Evolutionary conservation across 768 basidiomycete species (phyloP).

Genomic region (Punctularia strigosozonata): DNA sequence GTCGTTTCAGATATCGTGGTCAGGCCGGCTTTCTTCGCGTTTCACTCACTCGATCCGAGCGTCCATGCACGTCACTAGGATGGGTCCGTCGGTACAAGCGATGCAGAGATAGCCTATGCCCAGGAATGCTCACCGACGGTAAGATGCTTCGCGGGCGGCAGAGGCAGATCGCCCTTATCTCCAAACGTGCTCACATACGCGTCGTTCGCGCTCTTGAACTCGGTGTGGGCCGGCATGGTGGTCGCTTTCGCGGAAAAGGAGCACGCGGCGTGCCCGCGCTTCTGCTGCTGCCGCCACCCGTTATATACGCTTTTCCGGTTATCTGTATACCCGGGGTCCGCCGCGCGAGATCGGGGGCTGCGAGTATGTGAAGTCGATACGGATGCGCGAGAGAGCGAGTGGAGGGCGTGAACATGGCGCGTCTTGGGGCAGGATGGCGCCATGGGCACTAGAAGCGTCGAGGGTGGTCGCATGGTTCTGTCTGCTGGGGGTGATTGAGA

Average conservation of each 20-base stretch:
- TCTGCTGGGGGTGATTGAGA: not conserved
- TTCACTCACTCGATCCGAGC: constrained; percentile 49
- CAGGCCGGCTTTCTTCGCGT: not conserved
- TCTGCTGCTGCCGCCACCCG: not conserved
- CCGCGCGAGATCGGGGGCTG: not conserved
- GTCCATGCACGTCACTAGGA: constrained; percentile 61
- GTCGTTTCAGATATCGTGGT: not conserved
- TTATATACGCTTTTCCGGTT: not conserved
- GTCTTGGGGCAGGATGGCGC: not conserved
- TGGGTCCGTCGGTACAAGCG: constrained; percentile 1
- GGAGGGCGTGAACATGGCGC: too few species aligned
- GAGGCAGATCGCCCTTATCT: constrained; percentile 26
- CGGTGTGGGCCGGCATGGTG: constrained; percentile 11
- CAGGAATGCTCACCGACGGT: constrained; percentile 19
- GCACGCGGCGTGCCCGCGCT: not conserved
- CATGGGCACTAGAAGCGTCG: too few species aligned
- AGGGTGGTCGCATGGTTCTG: not conserved
- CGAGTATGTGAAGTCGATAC: not conserved
- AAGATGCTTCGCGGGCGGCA: constrained; percentile 31
- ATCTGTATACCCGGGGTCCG: not conserved
- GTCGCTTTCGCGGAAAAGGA: constrained; percentile 1
- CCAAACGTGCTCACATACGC: constrained; percentile 34
- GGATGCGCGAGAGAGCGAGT: too few species aligned
- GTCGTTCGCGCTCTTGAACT: constrained; percentile 29
- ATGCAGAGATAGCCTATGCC: not conserved